A percentile compares a stretch with the other conserved stretches of the same genome.
Evolutionary conservation across 257 asterid genomes (phyloP).

Genomic region (Ligustrum vulgare): DNA sequence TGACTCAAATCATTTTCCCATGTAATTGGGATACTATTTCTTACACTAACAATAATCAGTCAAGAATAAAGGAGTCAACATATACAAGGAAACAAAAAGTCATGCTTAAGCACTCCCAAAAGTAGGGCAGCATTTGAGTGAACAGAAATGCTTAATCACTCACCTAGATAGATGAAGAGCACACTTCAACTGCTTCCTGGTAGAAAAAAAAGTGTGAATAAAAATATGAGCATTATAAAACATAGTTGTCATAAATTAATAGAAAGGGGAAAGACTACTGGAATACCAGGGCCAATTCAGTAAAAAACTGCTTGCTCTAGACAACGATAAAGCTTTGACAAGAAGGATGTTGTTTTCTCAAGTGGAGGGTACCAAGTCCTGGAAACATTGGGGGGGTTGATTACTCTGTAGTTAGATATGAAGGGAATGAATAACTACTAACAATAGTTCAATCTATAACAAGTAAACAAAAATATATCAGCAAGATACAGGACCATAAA

Average conservation of each 20-base stretch:
- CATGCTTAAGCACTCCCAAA: constrained; percentile 17
- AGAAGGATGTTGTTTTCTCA: constrained; percentile 92
- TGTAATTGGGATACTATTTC: not conserved
- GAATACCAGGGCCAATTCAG: constrained; percentile 95
- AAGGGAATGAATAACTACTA: constrained; percentile 17
- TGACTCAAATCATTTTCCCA: constrained; percentile 5
- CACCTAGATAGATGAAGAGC: constrained; percentile 90
- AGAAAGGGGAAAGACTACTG: constrained; percentile 19
- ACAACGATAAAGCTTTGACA: constrained; percentile 86
- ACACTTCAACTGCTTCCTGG: constrained; percentile 97
- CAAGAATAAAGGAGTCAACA: constrained; percentile 15
- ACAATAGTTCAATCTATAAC: constrained; percentile 6
- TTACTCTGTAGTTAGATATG: constrained; percentile 51
- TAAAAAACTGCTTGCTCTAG: constrained; percentile 86
- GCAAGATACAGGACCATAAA: constrained; percentile 18
- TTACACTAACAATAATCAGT: not conserved
- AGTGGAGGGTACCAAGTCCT: constrained; percentile 94
- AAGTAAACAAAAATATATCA: constrained; percentile 22
- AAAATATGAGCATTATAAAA: constrained; percentile 22
- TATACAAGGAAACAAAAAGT: constrained; percentile 3
- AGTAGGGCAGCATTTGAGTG: constrained; percentile 1
- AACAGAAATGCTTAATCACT: constrained; percentile 26
- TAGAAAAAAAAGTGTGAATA: constrained; percentile 18
- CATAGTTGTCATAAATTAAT: constrained; percentile 1
- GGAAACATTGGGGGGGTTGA: constrained; percentile 65